Percentiles rank a stretch among this genome's conserved stretches.
Conservation (phyloP, 2,329 filamentous ascomycete genomes). For the Fusarium zealandicum region DNA sequence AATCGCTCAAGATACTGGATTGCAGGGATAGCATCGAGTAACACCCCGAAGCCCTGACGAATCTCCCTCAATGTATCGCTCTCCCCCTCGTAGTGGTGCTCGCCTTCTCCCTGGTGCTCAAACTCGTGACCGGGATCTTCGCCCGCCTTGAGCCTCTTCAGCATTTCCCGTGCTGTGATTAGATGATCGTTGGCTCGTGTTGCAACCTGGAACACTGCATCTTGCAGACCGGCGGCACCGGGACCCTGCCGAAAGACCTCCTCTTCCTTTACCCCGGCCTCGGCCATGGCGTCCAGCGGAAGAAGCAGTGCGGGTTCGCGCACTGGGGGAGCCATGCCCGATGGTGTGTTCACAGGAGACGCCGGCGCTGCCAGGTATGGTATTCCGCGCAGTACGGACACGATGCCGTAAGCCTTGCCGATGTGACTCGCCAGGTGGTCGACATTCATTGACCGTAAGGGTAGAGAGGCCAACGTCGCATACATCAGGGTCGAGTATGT, state of each 20-base stretch:
- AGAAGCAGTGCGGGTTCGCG: constrained; percentile 70
- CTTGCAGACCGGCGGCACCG: constrained; percentile 79
- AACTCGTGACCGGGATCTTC: constrained; percentile 83
- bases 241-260: constrained; percentile 84
- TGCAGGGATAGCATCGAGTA: constrained; percentile 82
- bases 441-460: constrained; percentile 80
- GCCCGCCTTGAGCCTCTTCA: constrained; percentile 78
- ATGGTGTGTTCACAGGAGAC: constrained; percentile 54
- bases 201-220: constrained; percentile 90
- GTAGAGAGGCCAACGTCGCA: constrained; percentile 79
- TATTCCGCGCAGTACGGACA: constrained; percentile 83
- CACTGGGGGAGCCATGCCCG: constrained; percentile 49
- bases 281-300: constrained; percentile 88
- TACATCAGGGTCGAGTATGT: constrained; percentile 95
- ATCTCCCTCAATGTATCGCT: constrained; percentile 52
- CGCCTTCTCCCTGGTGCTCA: constrained; percentile 83
- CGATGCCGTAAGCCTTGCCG: constrained; percentile 90
- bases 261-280: constrained; percentile 82
- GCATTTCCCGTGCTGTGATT: constrained; percentile 91
- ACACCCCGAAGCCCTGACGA: constrained; percentile 75
- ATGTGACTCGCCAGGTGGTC: constrained; percentile 96
- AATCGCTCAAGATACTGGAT: constrained; percentile 79
- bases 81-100: constrained; percentile 58
- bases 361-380: constrained; percentile 83
- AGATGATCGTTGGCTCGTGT: constrained; percentile 95